A percentile compares a stretch with the other conserved stretches of the same genome.
These are phyloP conservation scores for Akanthomyces lecanii DNA, from an alignment of 2,329 filamentous ascomycete species.

Conservation along the genomic window DNA sequence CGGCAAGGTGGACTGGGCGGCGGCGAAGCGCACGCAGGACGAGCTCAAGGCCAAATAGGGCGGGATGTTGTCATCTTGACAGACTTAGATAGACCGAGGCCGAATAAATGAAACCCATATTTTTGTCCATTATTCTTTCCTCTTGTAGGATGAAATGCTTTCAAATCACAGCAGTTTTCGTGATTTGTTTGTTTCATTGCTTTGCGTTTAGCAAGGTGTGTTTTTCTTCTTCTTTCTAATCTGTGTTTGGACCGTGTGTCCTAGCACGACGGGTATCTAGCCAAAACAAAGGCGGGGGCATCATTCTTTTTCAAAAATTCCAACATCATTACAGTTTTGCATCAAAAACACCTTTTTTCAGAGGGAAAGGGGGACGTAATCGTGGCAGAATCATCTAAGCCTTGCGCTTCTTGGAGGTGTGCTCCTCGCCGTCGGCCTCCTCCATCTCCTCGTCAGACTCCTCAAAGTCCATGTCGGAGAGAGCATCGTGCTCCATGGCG, in stretches of 20 bases:
- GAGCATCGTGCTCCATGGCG: slow-evolving; percentile 63
- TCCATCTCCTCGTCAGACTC: slow-evolving; percentile 39
- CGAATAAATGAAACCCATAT: not conserved
- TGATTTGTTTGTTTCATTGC: not conserved
- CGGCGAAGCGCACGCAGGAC: slow-evolving; percentile 31
- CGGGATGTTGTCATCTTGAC: not conserved
- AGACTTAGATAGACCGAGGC: not conserved
- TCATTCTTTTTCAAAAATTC: not conserved
- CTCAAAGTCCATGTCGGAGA: slow-evolving; percentile 69
- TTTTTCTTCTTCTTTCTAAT: not conserved
- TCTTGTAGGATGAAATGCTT: not conserved
- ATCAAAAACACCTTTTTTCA: not conserved
- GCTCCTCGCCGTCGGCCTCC: slow-evolving; percentile 29
- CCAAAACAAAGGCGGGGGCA: slow-evolving; percentile 10
- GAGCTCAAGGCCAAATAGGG: slow-evolving; percentile 6
- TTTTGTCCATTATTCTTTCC: not conserved
- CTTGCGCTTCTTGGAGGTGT: slow-evolving; percentile 42
- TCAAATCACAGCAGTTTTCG: not conserved
- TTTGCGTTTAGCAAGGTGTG: not conserved
- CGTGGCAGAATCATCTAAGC: slow-evolving; percentile 24
- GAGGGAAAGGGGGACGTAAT: not conserved
- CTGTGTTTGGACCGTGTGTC: slow-evolving; percentile 14
- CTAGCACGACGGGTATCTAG: slow-evolving; percentile 15
- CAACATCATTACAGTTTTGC: slow-evolving; percentile 7
- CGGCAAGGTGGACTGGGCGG: slow-evolving; percentile 62